Percentiles rank a stretch among this genome's conserved stretches.
phyloP scores from a whole-genome alignment of 306 rosid genomes.

The Lotus japonicus region DNA sequence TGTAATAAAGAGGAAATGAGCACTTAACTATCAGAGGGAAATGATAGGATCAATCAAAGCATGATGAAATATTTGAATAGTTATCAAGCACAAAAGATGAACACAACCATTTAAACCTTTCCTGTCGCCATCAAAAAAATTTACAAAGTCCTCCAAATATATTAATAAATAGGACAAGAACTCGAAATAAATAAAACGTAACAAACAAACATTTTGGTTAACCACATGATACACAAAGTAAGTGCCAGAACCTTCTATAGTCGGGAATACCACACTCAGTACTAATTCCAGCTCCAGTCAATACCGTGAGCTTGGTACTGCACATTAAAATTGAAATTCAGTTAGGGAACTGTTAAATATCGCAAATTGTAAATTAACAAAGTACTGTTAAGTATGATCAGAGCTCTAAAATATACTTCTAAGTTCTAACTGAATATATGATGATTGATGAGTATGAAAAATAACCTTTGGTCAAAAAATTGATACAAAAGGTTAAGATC shows the following conservation, averaged over 20 bases:
- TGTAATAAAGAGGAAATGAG: not conserved
- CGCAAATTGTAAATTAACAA: not conserved
- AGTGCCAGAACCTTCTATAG: conserved; percentile 66
- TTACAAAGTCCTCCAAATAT: conserved; percentile 1
- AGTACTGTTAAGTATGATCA: not conserved
- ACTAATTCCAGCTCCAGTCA: conserved; percentile 94
- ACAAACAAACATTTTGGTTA: not conserved
- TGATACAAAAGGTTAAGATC: conserved; percentile 61
- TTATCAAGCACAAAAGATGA: too few species aligned
- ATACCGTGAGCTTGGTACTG: conserved; percentile 64
- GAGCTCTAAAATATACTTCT: not conserved
- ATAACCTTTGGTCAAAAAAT: conserved; percentile 64
- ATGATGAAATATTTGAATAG: not conserved
- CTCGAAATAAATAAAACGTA: too few species aligned
- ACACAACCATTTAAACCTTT: too few species aligned
- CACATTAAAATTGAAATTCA: conserved; percentile 19
- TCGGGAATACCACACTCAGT: conserved; percentile 98
- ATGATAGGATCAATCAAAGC: not conserved
- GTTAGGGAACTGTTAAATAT: conserved; percentile 2
- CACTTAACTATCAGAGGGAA: not conserved
- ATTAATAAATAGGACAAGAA: not conserved
- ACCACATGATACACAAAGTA: not conserved
- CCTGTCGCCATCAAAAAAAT: not conserved
- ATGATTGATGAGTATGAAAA: not conserved
- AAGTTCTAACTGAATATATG: not conserved